Conservation (phyloP, 768 basidiomycete species). For the Rhodotorula babjevae region DNA sequence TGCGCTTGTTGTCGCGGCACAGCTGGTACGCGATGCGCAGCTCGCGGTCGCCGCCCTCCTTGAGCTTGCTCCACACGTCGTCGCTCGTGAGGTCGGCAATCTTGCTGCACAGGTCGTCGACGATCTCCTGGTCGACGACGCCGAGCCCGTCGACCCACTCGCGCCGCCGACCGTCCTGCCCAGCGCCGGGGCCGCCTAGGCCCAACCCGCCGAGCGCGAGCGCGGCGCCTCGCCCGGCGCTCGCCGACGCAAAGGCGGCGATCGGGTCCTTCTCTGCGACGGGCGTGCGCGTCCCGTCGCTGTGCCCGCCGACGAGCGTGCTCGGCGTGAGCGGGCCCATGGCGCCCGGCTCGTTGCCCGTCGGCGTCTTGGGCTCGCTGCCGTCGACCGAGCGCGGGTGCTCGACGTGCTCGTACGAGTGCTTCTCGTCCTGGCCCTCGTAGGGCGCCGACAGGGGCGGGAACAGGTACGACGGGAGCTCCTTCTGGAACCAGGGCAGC, state of each 20-base stretch:
- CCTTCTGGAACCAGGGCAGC: slow-evolving; percentile 81
- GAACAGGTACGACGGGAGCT: slow-evolving; percentile 75
- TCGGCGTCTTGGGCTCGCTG: slow-evolving; percentile 3
- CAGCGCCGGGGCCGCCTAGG: neutral
- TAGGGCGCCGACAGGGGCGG: slow-evolving; percentile 55
- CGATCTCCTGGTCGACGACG: slow-evolving; percentile 82
- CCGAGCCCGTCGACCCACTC: slow-evolving; percentile 62
- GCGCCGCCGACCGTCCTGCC: slow-evolving; percentile 39
- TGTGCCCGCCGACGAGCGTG: neutral
- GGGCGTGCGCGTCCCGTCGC: slow-evolving; percentile 8
- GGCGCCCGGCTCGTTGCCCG: neutral
- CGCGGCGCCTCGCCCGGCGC: neutral
- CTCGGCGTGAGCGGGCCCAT: slow-evolving; percentile 19
- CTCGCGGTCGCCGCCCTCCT: slow-evolving; percentile 72
- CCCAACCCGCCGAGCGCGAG: too few species aligned
- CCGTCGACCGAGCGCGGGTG: slow-evolving; percentile 16
- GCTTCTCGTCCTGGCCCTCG: slow-evolving; percentile 48
- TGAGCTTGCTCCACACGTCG: slow-evolving; percentile 81
- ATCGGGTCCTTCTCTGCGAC: neutral
- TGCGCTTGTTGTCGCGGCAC: slow-evolving; percentile 76
- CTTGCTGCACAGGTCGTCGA: slow-evolving; percentile 69
- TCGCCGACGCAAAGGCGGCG: neutral
- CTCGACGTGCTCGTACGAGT: slow-evolving; percentile 3
- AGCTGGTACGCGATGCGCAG: slow-evolving; percentile 96
- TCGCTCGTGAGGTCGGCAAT: slow-evolving; percentile 73